Evolutionary conservation across 2,329 filamentous ascomycete genomes (phyloP).

Genomic region (Periconia macrospinosa): DNA sequence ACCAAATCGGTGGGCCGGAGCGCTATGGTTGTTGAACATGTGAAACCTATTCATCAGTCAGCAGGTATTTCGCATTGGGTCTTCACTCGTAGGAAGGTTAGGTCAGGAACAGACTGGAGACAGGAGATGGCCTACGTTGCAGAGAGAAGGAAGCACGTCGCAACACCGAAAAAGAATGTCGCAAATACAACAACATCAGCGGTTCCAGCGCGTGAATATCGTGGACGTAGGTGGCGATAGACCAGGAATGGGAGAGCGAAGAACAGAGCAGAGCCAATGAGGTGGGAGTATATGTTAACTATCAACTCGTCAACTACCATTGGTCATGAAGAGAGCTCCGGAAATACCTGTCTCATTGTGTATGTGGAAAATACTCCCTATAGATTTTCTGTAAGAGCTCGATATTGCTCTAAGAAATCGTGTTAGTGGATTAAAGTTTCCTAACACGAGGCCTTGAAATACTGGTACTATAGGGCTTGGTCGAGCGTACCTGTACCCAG

Average conservation of each 20-base stretch:
- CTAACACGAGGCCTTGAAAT: too few species aligned
- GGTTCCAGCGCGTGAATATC: constrained; percentile 39
- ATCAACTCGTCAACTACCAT: neutral
- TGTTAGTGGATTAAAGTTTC: too few species aligned
- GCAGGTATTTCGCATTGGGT: too few species aligned
- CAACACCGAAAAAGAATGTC: constrained; percentile 49
- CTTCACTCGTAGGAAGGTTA: too few species aligned
- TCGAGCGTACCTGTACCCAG: too few species aligned
- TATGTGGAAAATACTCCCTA: constrained; percentile 34
- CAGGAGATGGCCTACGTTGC: constrained; percentile 37
- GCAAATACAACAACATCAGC: constrained; percentile 48
- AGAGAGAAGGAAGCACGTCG: constrained; percentile 52
- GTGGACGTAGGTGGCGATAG: constrained; percentile 42
- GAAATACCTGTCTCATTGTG: constrained; percentile 42
- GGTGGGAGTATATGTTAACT: constrained; percentile 55
- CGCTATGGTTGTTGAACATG: too few species aligned
- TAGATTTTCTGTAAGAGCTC: constrained; percentile 14
- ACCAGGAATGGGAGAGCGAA: constrained; percentile 40
- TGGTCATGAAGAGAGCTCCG: neutral
- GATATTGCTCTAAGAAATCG: constrained; percentile 2
- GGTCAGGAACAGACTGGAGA: neutral
- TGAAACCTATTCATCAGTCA: too few species aligned
- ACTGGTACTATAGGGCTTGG: too few species aligned
- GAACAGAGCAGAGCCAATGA: constrained; percentile 48
- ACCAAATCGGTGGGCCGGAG: too few species aligned